A percentile compares a stretch with the other conserved stretches of the same genome.
Evolutionary conservation across 345 rosid genomes (phyloP).

Genomic region (Murraya paniculata): DNA sequence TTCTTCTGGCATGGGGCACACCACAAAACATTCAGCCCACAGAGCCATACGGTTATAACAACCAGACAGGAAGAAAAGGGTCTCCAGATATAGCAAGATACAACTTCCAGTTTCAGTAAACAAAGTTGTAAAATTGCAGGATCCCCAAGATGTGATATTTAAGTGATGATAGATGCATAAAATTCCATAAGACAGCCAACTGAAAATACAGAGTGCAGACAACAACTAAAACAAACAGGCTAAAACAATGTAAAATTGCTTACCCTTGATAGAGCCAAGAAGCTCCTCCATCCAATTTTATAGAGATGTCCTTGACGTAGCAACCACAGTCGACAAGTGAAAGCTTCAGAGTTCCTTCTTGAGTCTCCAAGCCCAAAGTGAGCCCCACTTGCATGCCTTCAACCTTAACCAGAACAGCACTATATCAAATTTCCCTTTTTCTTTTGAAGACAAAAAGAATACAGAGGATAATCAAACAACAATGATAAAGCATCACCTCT

Average conservation of each 20-base stretch:
- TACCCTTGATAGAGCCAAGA: constrained; percentile 99
- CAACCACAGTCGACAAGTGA: constrained; percentile 78
- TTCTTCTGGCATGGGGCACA: neutral
- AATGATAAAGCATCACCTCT: neutral
- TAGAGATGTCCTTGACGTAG: constrained; percentile 64
- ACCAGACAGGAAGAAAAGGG: neutral
- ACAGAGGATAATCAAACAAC: constrained; percentile 10
- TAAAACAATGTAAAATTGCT: constrained; percentile 1
- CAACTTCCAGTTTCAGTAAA: neutral
- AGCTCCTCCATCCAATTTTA: constrained; percentile 85
- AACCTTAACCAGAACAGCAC: constrained; percentile 71
- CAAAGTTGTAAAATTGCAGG: neutral
- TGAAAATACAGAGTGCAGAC: neutral
- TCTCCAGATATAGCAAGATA: neutral
- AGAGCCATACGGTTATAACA: neutral
- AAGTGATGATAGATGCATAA: neutral
- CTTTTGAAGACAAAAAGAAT: constrained; percentile 26
- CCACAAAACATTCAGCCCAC: neutral
- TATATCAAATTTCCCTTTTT: constrained; percentile 41
- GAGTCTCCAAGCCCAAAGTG: constrained; percentile 72
- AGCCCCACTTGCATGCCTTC: constrained; percentile 97
- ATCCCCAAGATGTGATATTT: neutral
- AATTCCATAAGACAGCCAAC: neutral
- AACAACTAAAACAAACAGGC: neutral
- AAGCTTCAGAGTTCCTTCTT: constrained; percentile 67